Evolutionary conservation across 2,329 filamentous ascomycete species (phyloP), one percentile per base, ranked within the genome.

Genomic region (Cordyceps javanica): DNA sequence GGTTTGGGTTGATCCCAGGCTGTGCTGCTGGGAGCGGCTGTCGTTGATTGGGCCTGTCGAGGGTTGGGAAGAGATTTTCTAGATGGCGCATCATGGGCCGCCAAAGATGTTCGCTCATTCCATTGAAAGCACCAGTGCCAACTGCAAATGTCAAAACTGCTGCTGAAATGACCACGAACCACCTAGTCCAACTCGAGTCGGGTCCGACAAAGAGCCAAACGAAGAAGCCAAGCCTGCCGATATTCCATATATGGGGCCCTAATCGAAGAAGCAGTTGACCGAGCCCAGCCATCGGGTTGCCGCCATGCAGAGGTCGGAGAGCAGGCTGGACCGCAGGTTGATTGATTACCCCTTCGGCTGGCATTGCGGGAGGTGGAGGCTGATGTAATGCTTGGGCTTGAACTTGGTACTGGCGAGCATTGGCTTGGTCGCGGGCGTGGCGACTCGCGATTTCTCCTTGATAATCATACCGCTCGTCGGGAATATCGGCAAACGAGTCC

Each of bases 171-270:
- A 87, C 77, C 21, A 78, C 78, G 8, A 82, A 64, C 78, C 80
- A 85, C 49, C 83, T 77, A 9, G 77, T 77, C 82, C 82, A 86
- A 64, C 77, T 85, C 2, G 78, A 74, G 45, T 77, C 75, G 0
- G 80, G 78, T 10, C 78, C 77, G 0, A 83, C 86, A 60, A 87
- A 86, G 70, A 85, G 83, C 82, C 82, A 87, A 13, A 87, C 77
- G 66, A 87, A 85, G 6, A 82, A 69, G 11, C 76, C 73, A 9
- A 88, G 69, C 8, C 84, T 78, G 36, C 83, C 71, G 1, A 86
- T 62, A 53, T 87, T 74, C 84, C 83, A 87, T 28, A 87, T 66
- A 54, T 86, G 79, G n/a, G 82, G 55, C 4, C 28, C 38, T 8
- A 57, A n/a, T 16, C 55, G 46, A 21, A 57, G 19, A 13, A 51